Evolutionary conservation across 805 yeast species (phyloP).

Genomic region (Suhomyces xylopsoci): DNA sequence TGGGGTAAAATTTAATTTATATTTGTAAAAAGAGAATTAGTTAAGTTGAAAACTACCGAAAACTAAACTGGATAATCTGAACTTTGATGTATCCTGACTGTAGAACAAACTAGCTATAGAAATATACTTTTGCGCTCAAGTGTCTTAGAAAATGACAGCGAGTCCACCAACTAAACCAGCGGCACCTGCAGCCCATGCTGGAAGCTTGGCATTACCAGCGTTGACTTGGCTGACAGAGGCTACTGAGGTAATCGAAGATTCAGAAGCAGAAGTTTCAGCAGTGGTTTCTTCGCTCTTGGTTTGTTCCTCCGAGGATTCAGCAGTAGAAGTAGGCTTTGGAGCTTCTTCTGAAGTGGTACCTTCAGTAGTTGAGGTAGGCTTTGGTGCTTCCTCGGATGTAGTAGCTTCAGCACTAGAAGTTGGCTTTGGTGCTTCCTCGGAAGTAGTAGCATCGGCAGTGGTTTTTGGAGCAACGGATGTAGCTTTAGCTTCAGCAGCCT

Average conservation of each 20-base stretch:
- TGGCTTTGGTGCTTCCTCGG: slow-evolving; percentile 4
- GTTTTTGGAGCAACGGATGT: slow-evolving; percentile 11
- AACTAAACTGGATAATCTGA: neutral
- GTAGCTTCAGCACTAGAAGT: slow-evolving; percentile 5
- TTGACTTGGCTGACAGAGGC: slow-evolving; percentile 14
- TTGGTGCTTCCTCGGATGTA: slow-evolving; percentile 2
- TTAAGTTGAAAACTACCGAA: neutral
- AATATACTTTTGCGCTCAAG: neutral
- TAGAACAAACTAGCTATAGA: neutral
- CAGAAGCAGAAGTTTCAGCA: slow-evolving; percentile 9
- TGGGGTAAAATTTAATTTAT: neutral
- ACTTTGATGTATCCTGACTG: neutral
- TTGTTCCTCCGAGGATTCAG: neutral
- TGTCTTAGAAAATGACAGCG: slow-evolving; percentile 10
- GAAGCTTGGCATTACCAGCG: slow-evolving; percentile 7
- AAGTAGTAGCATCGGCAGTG: slow-evolving; percentile 2
- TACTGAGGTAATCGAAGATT: slow-evolving; percentile 5
- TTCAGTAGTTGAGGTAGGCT: slow-evolving; percentile 8
- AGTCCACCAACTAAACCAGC: slow-evolving; percentile 11
- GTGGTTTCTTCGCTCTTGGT: slow-evolving; percentile 1
- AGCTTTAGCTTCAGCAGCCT: slow-evolving; percentile 22
- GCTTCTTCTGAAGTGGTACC: slow-evolving; percentile 4
- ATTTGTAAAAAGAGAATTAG: neutral
- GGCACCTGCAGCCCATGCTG: slow-evolving; percentile 8
- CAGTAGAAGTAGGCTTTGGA: slow-evolving; percentile 1